Conservation (phyloP, 2,329 filamentous ascomycete species). For the Xylariaceae sp. region DNA sequence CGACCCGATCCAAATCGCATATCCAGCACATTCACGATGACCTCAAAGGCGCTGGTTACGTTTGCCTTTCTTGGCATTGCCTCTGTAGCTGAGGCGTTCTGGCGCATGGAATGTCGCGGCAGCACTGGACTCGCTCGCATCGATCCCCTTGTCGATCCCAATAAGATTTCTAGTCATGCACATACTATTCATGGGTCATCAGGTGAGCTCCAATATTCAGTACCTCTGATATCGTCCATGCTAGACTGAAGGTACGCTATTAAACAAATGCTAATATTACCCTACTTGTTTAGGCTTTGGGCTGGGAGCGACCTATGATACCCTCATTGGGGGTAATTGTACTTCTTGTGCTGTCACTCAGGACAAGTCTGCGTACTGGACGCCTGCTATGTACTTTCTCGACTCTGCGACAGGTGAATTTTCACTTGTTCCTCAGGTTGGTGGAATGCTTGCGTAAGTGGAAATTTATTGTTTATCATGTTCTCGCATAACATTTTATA, state of each 20-base stretch:
- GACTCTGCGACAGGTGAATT: constrained; percentile 67
- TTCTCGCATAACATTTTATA: not conserved
- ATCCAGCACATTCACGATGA: constrained; percentile 25
- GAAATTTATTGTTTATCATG: not conserved
- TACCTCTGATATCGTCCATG: not conserved
- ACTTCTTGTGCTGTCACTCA: constrained; percentile 81
- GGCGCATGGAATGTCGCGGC: constrained; percentile 85
- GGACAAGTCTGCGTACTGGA: constrained; percentile 91
- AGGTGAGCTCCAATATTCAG: constrained; percentile 60
- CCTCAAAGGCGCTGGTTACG: constrained; percentile 33
- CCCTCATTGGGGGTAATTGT: constrained; percentile 68
- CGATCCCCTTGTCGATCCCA: constrained; percentile 75
- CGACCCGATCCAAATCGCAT: not conserved
- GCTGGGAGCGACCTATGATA: constrained; percentile 59
- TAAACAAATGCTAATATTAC: not conserved
- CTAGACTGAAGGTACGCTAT: not conserved
- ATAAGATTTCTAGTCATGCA: constrained; percentile 65
- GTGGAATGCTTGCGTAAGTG: constrained; percentile 84
- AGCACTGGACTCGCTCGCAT: constrained; percentile 72
- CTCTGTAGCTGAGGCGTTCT: constrained; percentile 70
- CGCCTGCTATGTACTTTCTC: constrained; percentile 78
- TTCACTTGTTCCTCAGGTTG: constrained; percentile 73
- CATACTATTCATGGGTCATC: constrained; percentile 79
- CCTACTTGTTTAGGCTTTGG: constrained; percentile 64
- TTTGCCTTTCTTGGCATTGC: constrained; percentile 41